Evolutionary conservation across 169 alveolate genomes (phyloP), one percentile per base, ranked within the genome.

Genomic region (Plasmodium vinckei): DNA sequence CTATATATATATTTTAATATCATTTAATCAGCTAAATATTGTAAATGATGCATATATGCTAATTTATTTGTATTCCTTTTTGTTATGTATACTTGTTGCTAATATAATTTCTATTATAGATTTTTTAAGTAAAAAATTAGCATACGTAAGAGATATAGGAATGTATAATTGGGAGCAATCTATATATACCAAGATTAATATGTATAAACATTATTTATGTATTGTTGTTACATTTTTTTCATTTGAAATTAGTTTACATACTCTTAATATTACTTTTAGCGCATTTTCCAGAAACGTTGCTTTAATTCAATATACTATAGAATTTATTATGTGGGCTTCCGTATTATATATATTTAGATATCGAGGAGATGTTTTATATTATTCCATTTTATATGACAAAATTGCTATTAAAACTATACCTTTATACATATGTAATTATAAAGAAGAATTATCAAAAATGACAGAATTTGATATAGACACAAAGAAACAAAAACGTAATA

Each of bases 161-260:
- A 70, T 86, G 47, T 39, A 70, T 69, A 33, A 72, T 5, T 86
- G 86, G 86, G 91, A 86, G 70, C 67, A 70, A 49, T 70, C 91
- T 1, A 51, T 86, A 7, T 10, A 5, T 19, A 46, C 60, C 0
- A 86, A 86, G 33, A 21, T 86, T 25, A 70, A 33, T 47, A 86
- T 86, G 91, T 86, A 86, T 60, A 71, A 60, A 86, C 7, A 15
- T 4, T 86, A 86, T 39, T 25, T 86, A 57, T 27, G 23, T 0
- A 33, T 86, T 12, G 47, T 69, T 13, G 44, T 86, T 47, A 17
- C 54, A 25, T 86, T 86, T 19, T 86, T 86, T 61, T 47, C 17
- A 10, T 86, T 70, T 60, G 86, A 68, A 56, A 86, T 86, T 9
- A 19, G 69, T 7, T 19, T 86, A 13, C 87, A 86, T 9, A 19